These are phyloP conservation scores for Tuber calosporum DNA, from an alignment of 495 filamentous ascomycete species.

Conservation along the genomic window DNA sequence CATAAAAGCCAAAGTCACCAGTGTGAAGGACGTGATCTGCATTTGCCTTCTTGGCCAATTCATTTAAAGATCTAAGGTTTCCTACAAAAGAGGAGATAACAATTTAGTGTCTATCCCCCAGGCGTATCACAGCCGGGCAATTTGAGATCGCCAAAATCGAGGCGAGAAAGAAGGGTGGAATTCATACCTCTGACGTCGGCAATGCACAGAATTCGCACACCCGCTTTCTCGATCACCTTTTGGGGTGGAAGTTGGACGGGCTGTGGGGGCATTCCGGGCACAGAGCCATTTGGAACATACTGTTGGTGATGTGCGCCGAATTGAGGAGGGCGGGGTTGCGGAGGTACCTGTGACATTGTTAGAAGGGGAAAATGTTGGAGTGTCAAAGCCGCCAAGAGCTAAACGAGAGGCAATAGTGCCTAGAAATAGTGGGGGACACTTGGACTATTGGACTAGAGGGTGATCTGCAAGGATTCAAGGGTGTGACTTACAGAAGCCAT, in stretches of 20 bases:
- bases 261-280: conserved; percentile 50
- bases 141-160: neutral
- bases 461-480: conserved; percentile 17
- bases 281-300: conserved; percentile 49
- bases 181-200: conserved; percentile 90
- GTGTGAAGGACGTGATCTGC: conserved; percentile 97
- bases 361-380: conserved; percentile 13
- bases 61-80: conserved; percentile 90
- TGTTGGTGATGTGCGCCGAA: conserved; percentile 46
- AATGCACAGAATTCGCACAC: conserved; percentile 82
- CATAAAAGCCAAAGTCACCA: conserved; percentile 98
- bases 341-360: conserved; percentile 28
- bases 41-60: conserved; percentile 83
- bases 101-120: neutral
- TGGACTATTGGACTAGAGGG: conserved; percentile 10
- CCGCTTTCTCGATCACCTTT: conserved; percentile 77
- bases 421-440: conserved; percentile 11
- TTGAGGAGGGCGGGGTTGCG: conserved; percentile 37
- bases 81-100: conserved; percentile 49
- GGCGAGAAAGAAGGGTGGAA: neutral
- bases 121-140: neutral
- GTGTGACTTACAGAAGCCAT: conserved; percentile 54
- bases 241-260: conserved; percentile 50
- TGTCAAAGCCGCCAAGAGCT: neutral
- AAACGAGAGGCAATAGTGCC: conserved; percentile 23